These are phyloP conservation scores for Syncephalastrum sp. DNA, from an alignment of 371 early-diverging fungal genomes.

Conservation along the genomic window DNA sequence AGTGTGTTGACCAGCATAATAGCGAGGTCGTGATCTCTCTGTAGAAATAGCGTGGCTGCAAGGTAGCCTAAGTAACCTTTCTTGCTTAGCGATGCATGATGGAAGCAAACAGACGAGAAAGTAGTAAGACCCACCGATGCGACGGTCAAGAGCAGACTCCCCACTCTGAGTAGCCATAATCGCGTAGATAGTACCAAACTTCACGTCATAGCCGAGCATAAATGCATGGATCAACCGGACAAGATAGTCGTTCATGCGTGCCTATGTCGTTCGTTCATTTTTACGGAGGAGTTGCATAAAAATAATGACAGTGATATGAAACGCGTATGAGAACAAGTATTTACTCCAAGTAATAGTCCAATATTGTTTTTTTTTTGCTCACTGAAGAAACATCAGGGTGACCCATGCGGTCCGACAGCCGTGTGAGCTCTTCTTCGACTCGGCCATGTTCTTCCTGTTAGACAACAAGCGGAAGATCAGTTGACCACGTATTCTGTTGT, in stretches of 20 bases:
- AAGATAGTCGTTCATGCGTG: slow-evolving; percentile 44
- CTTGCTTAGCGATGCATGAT: too few species aligned
- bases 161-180: slow-evolving; percentile 57
- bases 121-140: slow-evolving; percentile 31
- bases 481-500: neutral
- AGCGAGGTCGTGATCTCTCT: slow-evolving; percentile 37
- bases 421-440: slow-evolving; percentile 25
- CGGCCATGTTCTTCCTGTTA: slow-evolving; percentile 37
- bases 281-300: too few species aligned
- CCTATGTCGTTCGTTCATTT: slow-evolving; percentile 15
- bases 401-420: slow-evolving; percentile 26
- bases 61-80: slow-evolving; percentile 37
- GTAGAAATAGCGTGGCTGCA: slow-evolving; percentile 43
- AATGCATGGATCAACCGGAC: slow-evolving; percentile 47
- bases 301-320: neutral
- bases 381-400: slow-evolving; percentile 42
- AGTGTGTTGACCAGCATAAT: slow-evolving; percentile 57
- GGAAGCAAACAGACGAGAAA: neutral
- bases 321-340: neutral
- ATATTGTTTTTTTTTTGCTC: slow-evolving; percentile 6
- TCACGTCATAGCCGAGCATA: slow-evolving; percentile 53
- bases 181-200: slow-evolving; percentile 53
- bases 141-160: slow-evolving; percentile 38
- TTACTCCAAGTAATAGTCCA: neutral
- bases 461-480: neutral